These are phyloP conservation scores for Dryas drummondii DNA, from an alignment of 306 rosid species.

Conservation along the genomic window DNA sequence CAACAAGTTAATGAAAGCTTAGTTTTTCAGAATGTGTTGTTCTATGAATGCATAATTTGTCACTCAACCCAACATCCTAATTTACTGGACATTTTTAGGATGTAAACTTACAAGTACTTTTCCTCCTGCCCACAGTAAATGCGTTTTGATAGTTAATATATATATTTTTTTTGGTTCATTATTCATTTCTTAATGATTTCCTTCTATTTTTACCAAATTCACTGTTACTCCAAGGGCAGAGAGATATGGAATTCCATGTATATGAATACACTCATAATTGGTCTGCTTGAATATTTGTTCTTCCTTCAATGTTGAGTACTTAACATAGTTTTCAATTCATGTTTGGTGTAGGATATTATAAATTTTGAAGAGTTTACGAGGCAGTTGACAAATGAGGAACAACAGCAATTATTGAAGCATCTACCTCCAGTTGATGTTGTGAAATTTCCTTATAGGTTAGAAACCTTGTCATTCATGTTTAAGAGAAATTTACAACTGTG, in stretches of 20 bases:
- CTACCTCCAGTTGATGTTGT: conserved; percentile 73
- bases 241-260: neutral
- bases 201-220: neutral
- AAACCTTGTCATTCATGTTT: conserved; percentile 24
- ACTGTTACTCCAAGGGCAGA: neutral
- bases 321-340: conserved; percentile 29
- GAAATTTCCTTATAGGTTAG: conserved; percentile 78
- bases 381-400: conserved; percentile 85
- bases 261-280: neutral
- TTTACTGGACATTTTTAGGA: neutral
- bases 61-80: neutral
- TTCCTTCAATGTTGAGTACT: conserved; percentile 22
- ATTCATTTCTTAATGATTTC: neutral
- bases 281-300: neutral
- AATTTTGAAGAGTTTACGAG: conserved; percentile 74
- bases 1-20: neutral
- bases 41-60: neutral
- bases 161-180: neutral
- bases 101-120: neutral
- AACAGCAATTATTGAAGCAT: conserved; percentile 70
- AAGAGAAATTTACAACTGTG: neutral
- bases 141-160: neutral
- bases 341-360: conserved; percentile 62
- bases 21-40: neutral
- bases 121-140: neutral